A percentile compares a stretch with the other conserved stretches of the same genome.
Conservation (phyloP, 495 filamentous ascomycete species). For the Daldinia loculata region DNA sequence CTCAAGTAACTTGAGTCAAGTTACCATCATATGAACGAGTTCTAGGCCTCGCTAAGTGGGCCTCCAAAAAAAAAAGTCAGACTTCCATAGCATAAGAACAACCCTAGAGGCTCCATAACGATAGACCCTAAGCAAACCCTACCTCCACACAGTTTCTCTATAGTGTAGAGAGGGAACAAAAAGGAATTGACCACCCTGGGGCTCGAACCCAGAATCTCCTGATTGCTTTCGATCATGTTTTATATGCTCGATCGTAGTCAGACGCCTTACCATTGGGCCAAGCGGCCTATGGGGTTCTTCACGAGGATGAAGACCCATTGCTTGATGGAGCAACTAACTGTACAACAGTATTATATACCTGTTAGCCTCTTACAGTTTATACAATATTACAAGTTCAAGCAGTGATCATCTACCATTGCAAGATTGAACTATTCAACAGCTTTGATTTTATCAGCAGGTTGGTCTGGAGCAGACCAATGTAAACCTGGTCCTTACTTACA, state of each 20-base stretch:
- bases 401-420: neutral
- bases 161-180: neutral
- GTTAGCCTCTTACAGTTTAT: neutral
- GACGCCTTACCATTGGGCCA: conserved; percentile 18
- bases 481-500: neutral
- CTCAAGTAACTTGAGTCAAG: no score
- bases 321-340: neutral
- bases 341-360: neutral
- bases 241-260: conserved; percentile 7
- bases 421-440: neutral
- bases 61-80: neutral
- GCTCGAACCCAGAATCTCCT: conserved; percentile 18
- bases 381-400: neutral
- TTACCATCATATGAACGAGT: no score
- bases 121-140: conserved; percentile 3
- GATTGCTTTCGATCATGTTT: conserved; percentile 2
- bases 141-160: neutral
- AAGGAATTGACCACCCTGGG: conserved; percentile 10
- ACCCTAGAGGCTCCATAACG: neutral
- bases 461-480: neutral
- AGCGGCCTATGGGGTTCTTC: conserved; percentile 9
- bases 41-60: neutral
- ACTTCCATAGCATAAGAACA: neutral
- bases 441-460: neutral
- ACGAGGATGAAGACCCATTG: neutral